These are phyloP conservation scores for Rhynchosporium graminicola DNA, from an alignment of 2,329 filamentous ascomycete species.

Conservation along the genomic window DNA sequence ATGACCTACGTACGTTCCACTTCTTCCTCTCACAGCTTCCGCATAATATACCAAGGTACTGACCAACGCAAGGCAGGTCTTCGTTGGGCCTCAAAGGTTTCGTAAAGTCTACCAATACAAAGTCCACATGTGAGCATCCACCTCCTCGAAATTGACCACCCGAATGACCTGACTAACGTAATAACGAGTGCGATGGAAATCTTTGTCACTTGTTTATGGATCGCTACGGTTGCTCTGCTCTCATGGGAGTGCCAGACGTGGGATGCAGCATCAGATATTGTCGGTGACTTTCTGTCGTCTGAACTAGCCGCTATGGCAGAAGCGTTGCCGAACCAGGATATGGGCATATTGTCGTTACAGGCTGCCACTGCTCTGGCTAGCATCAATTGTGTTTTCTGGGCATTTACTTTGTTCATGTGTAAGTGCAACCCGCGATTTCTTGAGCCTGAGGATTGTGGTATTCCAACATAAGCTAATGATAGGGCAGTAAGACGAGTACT, in stretches of 20 bases:
- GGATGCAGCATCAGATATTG: constrained; percentile 17
- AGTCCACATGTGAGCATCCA: constrained; percentile 18
- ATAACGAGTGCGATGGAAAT: constrained; percentile 14
- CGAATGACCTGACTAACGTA: not conserved
- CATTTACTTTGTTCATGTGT: constrained; percentile 17
- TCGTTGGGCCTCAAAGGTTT: constrained; percentile 13
- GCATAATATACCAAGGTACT: not conserved
- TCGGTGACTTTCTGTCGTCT: constrained; percentile 6
- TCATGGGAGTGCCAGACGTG: constrained; percentile 24
- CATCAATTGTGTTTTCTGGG: constrained; percentile 9
- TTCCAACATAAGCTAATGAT: not conserved
- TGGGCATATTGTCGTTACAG: constrained; percentile 15
- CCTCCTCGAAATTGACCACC: not conserved
- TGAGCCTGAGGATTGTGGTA: no score
- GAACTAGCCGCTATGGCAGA: constrained; percentile 11
- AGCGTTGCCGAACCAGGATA: constrained; percentile 18
- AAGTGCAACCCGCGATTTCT: constrained; percentile 19
- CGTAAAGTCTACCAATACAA: constrained; percentile 19
- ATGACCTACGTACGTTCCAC: constrained; percentile 18
- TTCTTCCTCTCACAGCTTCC: not conserved
- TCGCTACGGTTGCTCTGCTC: constrained; percentile 18
- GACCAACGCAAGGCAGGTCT: constrained; percentile 10
- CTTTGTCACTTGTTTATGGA: constrained; percentile 17
- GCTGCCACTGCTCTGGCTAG: constrained; percentile 14
- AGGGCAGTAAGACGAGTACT: constrained; percentile 11